Evolutionary conservation across 2,329 filamentous ascomycete species (phyloP), one percentile per base, ranked within the genome.

Genomic region (Elsinoe arachidis): DNA sequence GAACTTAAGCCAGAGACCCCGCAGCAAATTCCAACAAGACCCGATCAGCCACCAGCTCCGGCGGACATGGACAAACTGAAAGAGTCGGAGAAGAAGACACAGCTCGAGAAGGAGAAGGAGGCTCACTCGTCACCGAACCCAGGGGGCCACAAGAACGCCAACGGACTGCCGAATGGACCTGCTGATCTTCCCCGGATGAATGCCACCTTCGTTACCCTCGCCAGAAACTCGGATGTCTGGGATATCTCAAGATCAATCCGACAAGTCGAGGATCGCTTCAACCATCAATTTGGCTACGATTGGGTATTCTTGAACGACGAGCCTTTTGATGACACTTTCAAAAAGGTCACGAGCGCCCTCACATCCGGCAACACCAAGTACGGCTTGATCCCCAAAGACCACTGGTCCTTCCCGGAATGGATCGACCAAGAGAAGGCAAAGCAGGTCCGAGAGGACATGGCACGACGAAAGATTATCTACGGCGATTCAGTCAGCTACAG

Each of bases 221-320:
- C 93, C 56, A 86, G 93, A 67, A 99, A 99, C 76, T 80, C 78
- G 57, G 93, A 99, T 69, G 77, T 97, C 26, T 99, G 93, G 93
- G 93, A 99, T 53, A 96, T 99, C 69, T 88, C 90, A 61, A 84
- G 90, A 68, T 96, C 91, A 11, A 99, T 99, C 69, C 89, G 93
- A 58, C 89, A 96, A 69, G 85, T 99, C 58, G 93, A 99, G 75
- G 93, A 99, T 73, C 88, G 93, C 69, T 99, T 99, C 83, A 99
- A 99, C 77, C 84, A 85, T 67, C 88, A 92, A 67, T 97, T 88
- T 78, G 86, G 95, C 77, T 99, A 99, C 75, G 92, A 97, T 71
- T 99, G 95, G 95, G 92, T 99, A 55, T 99, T 99, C 76, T 78
- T 99, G 61, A 99, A 99, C 74, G 93, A 99, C 70, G 84, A 91